Evolutionary conservation across 148 eudicot species (phyloP).

Genomic region (Suaeda aralocaspica): DNA sequence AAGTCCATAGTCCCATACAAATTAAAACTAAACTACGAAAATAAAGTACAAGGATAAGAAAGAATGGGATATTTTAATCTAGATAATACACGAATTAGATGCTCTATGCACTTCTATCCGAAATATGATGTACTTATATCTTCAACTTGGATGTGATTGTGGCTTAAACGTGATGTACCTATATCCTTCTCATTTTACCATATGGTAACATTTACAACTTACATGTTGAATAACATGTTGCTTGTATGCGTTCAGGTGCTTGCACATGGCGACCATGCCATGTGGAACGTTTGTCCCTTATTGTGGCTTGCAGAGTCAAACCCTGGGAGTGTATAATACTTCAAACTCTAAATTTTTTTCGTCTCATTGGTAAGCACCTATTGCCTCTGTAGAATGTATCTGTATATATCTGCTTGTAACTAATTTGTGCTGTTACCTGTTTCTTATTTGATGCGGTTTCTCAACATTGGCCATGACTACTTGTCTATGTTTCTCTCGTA

Average conservation of each 20-base stretch:
- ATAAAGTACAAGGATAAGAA: no score
- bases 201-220: not conserved
- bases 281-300: conserved; percentile 24
- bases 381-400: not conserved
- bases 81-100: no score
- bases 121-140: not conserved
- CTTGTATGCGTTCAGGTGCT: conserved; percentile 11
- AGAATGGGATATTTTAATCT: no score
- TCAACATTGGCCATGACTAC: not conserved
- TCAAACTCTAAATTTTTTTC: conserved; percentile 16
- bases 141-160: not conserved
- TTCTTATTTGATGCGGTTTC: not conserved
- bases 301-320: conserved; percentile 19
- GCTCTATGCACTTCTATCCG: not conserved
- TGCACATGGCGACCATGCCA: conserved; percentile 30
- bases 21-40: no score
- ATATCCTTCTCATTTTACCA: not conserved
- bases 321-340: conserved; percentile 16
- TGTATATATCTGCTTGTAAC: conserved; percentile 6
- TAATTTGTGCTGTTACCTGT: not conserved
- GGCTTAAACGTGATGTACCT: not conserved
- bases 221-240: not conserved
- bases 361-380: conserved; percentile 26
- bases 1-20: no score
- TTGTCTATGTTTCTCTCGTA: not conserved